Evolutionary conservation across 257 asterid species (phyloP).

Genomic region (Linderniella brevidens): DNA sequence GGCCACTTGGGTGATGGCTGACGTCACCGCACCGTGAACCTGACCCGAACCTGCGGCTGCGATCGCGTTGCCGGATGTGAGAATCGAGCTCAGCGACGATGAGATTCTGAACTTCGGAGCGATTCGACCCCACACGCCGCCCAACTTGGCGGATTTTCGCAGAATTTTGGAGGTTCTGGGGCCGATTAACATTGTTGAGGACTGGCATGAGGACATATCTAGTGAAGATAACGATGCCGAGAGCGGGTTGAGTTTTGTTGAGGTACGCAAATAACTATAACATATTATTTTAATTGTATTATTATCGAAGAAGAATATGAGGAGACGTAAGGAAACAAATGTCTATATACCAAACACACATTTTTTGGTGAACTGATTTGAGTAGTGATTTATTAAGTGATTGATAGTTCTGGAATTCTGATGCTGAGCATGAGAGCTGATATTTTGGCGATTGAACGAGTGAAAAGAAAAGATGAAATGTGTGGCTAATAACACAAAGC

Average conservation of each 20-base stretch:
- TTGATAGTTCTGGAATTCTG: too few relatives aligned
- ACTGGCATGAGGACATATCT: conserved; percentile 23
- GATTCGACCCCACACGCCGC: conserved; percentile 25
- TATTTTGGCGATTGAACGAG: too few relatives aligned
- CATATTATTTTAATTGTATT: not conserved
- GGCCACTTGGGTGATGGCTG: conserved; percentile 86
- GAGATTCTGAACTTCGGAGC: conserved; percentile 32
- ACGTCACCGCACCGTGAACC: conserved; percentile 78
- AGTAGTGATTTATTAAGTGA: too few relatives aligned
- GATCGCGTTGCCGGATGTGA: conserved; percentile 57
- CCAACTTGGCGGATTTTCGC: conserved; percentile 27
- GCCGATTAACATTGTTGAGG: conserved; percentile 26
- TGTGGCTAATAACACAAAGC: too few relatives aligned
- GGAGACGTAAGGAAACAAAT: conserved; percentile 1
- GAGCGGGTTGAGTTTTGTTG: not conserved
- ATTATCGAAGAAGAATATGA: not conserved
- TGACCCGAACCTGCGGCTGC: conserved; percentile 60
- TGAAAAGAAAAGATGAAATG: too few relatives aligned
- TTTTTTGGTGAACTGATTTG: too few relatives aligned
- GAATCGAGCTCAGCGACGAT: conserved; percentile 41
- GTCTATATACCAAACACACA: not conserved
- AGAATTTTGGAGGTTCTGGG: conserved; percentile 22
- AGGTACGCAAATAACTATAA: not conserved
- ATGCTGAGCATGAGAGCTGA: too few relatives aligned
- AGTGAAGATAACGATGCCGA: not conserved